Evolutionary conservation across 305 asterid species (phyloP), one percentile per base, ranked within the genome.

Genomic region (Lippia alba): DNA sequence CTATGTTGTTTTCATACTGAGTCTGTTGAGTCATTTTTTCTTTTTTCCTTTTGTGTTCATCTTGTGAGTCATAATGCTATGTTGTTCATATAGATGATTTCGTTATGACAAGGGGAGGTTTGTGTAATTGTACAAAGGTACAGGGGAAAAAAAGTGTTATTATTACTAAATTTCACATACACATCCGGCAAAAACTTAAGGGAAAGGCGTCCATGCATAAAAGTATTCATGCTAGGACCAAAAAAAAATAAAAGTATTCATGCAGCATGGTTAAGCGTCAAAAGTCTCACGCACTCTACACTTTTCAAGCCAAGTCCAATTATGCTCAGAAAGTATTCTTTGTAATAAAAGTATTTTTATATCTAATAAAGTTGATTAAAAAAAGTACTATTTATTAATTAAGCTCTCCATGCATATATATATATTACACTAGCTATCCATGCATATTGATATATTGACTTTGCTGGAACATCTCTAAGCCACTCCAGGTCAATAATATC

Each of bases 121-220:
- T 36, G 41, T 36, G 41, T 36, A 36, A 36, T 36, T 36, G 5
- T 0, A 36, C 41, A 36, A 36, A 36, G 8, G 30, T 24, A 24
- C 9, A 36, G 41, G 41, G 41, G 9, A 36, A 7, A 7, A 7
- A 36, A 8, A 1, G 6, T n/a, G 41, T 36, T 36, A 24, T 14
- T 2, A 5, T 18, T 62, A 19, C 16, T 36, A 17, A 24, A 24
- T 24, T 24, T 24, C 7, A 44, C 53, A 56, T 69, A 55, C 79
- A 76, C 84, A 92, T n/a, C 96, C 0, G 94, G 96, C 20, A 90
- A 92, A 44, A n/a, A n/a, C n/a, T n/a, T n/a, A n/a, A n/a, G n/a
- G n/a, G n/a, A n/a, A n/a, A n/a, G n/a, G n/a, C n/a, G n/a, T n/a
- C n/a, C n/a, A n/a, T n/a, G n/a, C n/a, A n/a, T n/a, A n/a, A n/a